Conservation (phyloP, 2,329 filamentous ascomycete species). For the Balansia obtecta region DNA sequence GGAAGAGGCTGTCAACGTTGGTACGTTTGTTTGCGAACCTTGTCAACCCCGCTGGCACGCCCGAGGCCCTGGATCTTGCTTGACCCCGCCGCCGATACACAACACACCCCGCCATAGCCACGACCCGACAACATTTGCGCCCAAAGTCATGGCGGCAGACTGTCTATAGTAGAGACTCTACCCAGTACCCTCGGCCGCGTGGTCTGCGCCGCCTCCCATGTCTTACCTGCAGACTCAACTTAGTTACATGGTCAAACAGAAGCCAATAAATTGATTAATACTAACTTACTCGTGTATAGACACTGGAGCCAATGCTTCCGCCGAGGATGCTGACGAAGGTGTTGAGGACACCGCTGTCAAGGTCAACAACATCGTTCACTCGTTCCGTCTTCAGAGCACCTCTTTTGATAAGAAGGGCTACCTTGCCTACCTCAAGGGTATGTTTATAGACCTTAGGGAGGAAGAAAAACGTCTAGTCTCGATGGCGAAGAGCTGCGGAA, state of each 20-base stretch:
- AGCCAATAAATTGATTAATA: too few relatives aligned
- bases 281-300: conserved; percentile 33
- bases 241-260: not conserved
- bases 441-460: conserved; percentile 12
- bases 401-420: conserved; percentile 81
- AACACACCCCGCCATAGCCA: not conserved
- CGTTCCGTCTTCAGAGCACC: conserved; percentile 76
- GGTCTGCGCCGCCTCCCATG: too few relatives aligned
- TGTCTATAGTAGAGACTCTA: too few relatives aligned
- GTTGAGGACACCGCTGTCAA: conserved; percentile 56
- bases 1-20: conserved; percentile 59
- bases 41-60: not conserved
- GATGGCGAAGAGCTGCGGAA: not conserved
- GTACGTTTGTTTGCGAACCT: conserved; percentile 37
- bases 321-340: conserved; percentile 75
- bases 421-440: conserved; percentile 76
- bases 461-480: not conserved
- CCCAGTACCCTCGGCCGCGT: too few relatives aligned
- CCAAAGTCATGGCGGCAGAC: not conserved
- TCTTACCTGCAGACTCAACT: not conserved
- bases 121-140: not conserved
- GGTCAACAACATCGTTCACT: conserved; percentile 89
- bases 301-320: conserved; percentile 92
- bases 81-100: not conserved
- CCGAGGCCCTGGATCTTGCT: not conserved